These are phyloP conservation scores for Amphichorda felina DNA, from an alignment of 2,329 filamentous ascomycete genomes.

Conservation along the genomic window DNA sequence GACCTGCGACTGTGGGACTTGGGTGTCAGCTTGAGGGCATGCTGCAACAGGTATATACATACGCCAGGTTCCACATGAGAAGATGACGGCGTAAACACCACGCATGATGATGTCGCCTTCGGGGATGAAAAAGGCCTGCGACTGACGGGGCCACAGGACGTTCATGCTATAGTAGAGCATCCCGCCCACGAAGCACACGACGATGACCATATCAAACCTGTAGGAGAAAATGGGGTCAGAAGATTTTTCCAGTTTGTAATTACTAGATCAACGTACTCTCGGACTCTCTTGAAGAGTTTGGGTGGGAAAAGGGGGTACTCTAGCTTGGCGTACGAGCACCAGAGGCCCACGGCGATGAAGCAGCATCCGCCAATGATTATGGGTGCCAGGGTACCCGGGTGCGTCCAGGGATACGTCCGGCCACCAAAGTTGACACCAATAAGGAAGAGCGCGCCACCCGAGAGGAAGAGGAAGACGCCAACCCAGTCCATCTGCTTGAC, in stretches of 20 bases:
- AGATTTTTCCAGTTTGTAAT: too few species aligned
- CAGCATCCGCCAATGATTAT: constrained; percentile 16
- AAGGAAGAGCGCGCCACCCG: constrained; percentile 14
- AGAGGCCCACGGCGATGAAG: constrained; percentile 16
- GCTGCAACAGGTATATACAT: too few species aligned
- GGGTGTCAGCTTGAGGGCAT: too few species aligned
- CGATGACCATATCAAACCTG: constrained; percentile 16
- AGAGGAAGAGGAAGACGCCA: constrained; percentile 13
- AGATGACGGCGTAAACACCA: constrained; percentile 15
- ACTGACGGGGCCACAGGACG: constrained; percentile 16
- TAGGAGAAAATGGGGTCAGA: too few species aligned
- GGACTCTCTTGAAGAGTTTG: constrained; percentile 11
- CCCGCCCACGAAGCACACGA: constrained; percentile 17
- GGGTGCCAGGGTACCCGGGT: constrained; percentile 13
- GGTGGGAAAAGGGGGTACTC: constrained; percentile 17
- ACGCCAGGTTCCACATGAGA: constrained; percentile 13
- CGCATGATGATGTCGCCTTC: constrained; percentile 11
- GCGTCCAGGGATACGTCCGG: constrained; percentile 15
- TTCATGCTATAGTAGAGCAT: constrained; percentile 19
- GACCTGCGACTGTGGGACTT: neutral
- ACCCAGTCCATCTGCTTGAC: constrained; percentile 13
- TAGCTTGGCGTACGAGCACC: constrained; percentile 13
- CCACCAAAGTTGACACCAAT: constrained; percentile 17
- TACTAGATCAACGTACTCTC: constrained; percentile 10
- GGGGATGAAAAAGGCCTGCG: constrained; percentile 12